These are phyloP conservation scores for Lophiotrema nucula DNA, from an alignment of 495 filamentous ascomycete genomes.

Conservation along the genomic window DNA sequence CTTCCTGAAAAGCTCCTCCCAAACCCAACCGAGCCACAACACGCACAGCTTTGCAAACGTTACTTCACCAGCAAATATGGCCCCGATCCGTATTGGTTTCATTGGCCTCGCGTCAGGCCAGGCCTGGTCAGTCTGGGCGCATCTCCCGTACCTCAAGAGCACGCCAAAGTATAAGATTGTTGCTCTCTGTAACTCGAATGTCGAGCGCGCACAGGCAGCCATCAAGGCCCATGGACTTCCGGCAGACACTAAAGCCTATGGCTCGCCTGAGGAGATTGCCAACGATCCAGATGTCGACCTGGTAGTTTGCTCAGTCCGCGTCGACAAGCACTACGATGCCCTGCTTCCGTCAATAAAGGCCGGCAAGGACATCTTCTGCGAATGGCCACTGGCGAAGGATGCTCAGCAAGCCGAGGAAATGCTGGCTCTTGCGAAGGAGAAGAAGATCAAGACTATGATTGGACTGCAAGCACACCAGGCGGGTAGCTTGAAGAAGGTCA, in stretches of 20 bases:
- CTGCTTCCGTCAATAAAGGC: constrained; percentile 50
- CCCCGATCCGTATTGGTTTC: constrained; percentile 26
- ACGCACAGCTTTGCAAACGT: too few species aligned
- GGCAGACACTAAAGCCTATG: constrained; percentile 51
- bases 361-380: constrained; percentile 57
- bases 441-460: constrained; percentile 48
- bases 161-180: constrained; percentile 51
- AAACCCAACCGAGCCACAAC: too few species aligned
- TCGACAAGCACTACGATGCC: constrained; percentile 53
- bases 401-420: constrained; percentile 44
- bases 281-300: constrained; percentile 57
- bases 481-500: constrained; percentile 47
- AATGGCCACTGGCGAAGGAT: constrained; percentile 53
- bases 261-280: constrained; percentile 51
- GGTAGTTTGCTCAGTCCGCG: constrained; percentile 55
- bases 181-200: constrained; percentile 58
- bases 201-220: constrained; percentile 49
- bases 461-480: constrained; percentile 52
- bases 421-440: constrained; percentile 40
- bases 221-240: constrained; percentile 50
- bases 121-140: constrained; percentile 54
- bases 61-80: not conserved
- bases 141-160: constrained; percentile 54
- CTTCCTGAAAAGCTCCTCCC: too few species aligned
- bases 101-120: constrained; percentile 26